Base-by-base conservation (phyloP, 495 filamentous ascomycete genomes). In the Darksidea phi region DNA sequence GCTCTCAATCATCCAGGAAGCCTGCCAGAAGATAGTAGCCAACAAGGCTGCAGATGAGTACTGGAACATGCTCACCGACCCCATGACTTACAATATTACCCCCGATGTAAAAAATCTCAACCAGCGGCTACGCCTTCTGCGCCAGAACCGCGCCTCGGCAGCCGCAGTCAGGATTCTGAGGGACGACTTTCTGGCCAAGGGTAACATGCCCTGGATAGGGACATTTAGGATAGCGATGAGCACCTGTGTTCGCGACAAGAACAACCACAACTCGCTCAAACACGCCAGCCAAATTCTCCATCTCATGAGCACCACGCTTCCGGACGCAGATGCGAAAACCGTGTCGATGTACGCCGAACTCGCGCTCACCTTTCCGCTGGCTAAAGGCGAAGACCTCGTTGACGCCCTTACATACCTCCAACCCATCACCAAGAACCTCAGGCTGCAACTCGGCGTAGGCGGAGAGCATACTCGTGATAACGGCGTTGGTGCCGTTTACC, bases 31-130 rank as follows among this genome's bases (percentile, higher is more conserved):
- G 15, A 78, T 84, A 18, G 70, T 77, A 17, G 73, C 75, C 34
- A 78, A 78, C 8, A 71, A 77, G 17, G 64, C 76, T 0, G 86
- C 83, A 12, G 70, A 74, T 25, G 74, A 76, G 13, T 96, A 97
- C 75, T 96, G 90, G 91, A 71, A 84, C 8, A 67, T 85, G 11
- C 75, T 97, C 59, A 90, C 87, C 0, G 56, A 70, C 20, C 72
- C 70, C 0, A 66, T 69, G 0, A 28, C 69, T 2, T 74, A 82
- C 67, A 70, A 67, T 21, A 71, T 96, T 56, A 61, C 75, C 2
- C 91, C 92, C 5, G 94, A 97, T 71, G 51, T 73, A 10, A 76
- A 82, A 21, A 88, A 89, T 66, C 86, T 82, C 73, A 74, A 85
- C 66, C 70, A 74, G 50, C 87, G 86, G 64, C 78, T 97, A 36